phyloP scores from a whole-genome alignment of 2,329 filamentous ascomycete species.

The Fusarium bulbicola region DNA sequence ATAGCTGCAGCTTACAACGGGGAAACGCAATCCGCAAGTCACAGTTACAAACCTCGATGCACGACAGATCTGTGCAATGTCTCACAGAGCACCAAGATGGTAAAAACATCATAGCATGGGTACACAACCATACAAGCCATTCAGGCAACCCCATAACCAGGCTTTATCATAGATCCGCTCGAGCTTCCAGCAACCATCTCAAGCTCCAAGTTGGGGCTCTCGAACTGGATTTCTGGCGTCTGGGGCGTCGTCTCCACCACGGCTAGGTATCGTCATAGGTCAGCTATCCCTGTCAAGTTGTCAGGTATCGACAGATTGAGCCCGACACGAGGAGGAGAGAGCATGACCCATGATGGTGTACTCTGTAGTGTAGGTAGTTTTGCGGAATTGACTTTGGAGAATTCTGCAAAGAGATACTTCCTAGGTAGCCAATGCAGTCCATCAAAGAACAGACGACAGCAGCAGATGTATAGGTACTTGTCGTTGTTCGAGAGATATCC shows the following conservation, averaged over 20 bases:
- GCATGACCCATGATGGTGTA: background rate
- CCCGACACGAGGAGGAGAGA: slow-evolving; percentile 16
- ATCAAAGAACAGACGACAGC: background rate
- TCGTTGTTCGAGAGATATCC: background rate
- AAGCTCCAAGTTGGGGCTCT: background rate
- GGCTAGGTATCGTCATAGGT: slow-evolving; percentile 39
- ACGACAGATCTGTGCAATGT: slow-evolving; percentile 3
- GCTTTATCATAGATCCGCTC: background rate
- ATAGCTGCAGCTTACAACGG: slow-evolving; percentile 23
- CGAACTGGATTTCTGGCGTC: slow-evolving; percentile 23
- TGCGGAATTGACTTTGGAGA: background rate
- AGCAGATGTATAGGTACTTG: slow-evolving; percentile 9
- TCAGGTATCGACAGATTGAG: slow-evolving; percentile 39
- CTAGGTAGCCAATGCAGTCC: background rate
- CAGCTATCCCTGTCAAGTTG: slow-evolving; percentile 21
- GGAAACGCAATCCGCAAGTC: slow-evolving; percentile 13
- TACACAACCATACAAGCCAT: background rate
- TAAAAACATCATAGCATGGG: background rate
- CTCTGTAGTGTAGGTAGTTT: background rate
- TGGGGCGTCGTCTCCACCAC: slow-evolving; percentile 28
- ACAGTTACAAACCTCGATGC: background rate
- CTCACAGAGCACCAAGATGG: background rate
- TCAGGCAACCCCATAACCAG: background rate
- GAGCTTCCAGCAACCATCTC: slow-evolving; percentile 7
- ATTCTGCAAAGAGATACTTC: background rate